Evolutionary conservation across 2,329 filamentous ascomycete genomes (phyloP).

Genomic region (Calonectria pseudoreteaudii): DNA sequence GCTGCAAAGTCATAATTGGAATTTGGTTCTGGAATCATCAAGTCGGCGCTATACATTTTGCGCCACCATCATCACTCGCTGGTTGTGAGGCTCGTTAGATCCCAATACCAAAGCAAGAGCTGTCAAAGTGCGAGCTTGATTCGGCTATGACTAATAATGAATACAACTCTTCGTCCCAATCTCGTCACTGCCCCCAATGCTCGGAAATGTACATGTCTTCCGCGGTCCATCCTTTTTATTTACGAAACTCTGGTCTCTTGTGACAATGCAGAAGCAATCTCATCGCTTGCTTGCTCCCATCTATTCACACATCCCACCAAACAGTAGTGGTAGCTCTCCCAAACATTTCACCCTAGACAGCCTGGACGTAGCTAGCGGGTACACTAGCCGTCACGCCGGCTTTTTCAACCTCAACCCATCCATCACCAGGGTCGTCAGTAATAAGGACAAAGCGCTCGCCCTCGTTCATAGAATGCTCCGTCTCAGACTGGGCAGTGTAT

Average conservation of each 20-base stretch:
- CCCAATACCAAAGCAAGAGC: not conserved
- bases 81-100: not conserved
- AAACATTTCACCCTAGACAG: slow-evolving; percentile 61
- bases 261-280: slow-evolving; percentile 20
- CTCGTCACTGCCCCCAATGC: not conserved
- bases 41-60: not conserved
- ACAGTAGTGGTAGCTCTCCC: not conserved
- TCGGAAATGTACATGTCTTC: slow-evolving; percentile 28
- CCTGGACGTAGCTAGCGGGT: slow-evolving; percentile 91
- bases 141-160: not conserved
- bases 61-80: not conserved
- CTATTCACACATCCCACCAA: slow-evolving; percentile 30
- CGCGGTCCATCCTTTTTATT: slow-evolving; percentile 18
- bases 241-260: slow-evolving; percentile 14
- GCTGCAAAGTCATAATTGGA: not conserved
- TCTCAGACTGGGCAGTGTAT: slow-evolving; percentile 86
- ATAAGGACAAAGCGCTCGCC: slow-evolving; percentile 93
- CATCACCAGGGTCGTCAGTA: slow-evolving; percentile 88
- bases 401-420: slow-evolving; percentile 97
- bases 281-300: slow-evolving; percentile 22
- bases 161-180: not conserved
- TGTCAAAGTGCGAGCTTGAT: not conserved
- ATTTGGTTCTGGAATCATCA: not conserved
- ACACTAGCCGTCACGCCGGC: slow-evolving; percentile 89
- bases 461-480: slow-evolving; percentile 90